phyloP scores from a whole-genome alignment of 2,329 filamentous ascomycete genomes.

The Apiospora aurea region DNA sequence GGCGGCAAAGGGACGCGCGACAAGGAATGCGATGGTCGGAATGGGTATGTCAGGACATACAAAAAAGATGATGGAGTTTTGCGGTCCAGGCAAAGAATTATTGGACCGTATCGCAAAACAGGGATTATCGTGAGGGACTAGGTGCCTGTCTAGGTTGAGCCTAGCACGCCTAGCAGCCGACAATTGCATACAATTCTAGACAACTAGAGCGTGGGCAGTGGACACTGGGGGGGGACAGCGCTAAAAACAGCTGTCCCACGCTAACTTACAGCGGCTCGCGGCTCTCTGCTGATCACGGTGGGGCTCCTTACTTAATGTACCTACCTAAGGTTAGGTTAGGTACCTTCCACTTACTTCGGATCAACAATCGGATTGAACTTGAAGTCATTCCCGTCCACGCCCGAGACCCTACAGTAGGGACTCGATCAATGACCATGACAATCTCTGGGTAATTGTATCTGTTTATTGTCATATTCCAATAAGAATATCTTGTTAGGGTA shows the following conservation, averaged over 20 bases:
- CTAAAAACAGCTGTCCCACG: not conserved
- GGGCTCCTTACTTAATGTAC: not conserved
- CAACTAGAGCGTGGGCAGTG: not conserved
- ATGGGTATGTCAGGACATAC: not conserved
- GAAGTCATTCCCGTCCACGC: no score
- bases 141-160: not conserved
- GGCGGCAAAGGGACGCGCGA: slow-evolving; percentile 11
- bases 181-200: not conserved
- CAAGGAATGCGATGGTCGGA: slow-evolving; percentile 6
- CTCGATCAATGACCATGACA: no score
- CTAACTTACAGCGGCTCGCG: slow-evolving; percentile 1
- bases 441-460: no score
- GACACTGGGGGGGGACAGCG: not conserved
- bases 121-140: not conserved
- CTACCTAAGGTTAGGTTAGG: no score
- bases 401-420: no score
- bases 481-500: no score
- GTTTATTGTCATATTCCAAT: no score
- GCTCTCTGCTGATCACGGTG: not conserved
- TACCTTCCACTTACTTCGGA: no score
- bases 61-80: slow-evolving; percentile 19
- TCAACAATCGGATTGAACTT: no score
- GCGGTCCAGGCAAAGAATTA: slow-evolving; percentile 15
- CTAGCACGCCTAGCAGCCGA: not conserved
- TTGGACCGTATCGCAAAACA: not conserved